Evolutionary conservation across 495 filamentous ascomycete species (phyloP).

Genomic region (Cercophora samala): DNA sequence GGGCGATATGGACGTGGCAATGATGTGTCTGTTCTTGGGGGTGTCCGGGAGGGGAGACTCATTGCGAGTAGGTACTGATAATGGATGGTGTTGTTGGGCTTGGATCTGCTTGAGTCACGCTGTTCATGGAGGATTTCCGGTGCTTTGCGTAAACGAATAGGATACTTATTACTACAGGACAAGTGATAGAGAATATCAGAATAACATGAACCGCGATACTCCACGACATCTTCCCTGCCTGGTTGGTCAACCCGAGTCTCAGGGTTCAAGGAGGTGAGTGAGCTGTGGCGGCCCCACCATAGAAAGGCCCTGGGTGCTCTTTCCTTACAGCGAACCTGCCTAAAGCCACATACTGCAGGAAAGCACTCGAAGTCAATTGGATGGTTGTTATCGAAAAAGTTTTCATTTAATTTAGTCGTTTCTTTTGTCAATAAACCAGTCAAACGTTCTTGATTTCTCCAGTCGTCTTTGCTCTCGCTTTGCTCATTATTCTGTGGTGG

Average conservation of each 20-base stretch:
- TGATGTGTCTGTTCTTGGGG: neutral
- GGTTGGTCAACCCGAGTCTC: no score
- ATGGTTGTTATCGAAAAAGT: no score
- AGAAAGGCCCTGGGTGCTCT: neutral
- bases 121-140: neutral
- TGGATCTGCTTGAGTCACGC: neutral
- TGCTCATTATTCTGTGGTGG: constrained; percentile 16
- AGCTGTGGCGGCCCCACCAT: neutral
- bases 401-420: neutral
- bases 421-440: neutral
- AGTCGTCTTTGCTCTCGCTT: neutral
- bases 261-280: neutral
- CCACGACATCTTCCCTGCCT: neutral
- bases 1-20: neutral
- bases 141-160: neutral
- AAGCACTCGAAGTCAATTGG: no score
- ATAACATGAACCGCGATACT: neutral
- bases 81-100: neutral
- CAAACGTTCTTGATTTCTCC: neutral
- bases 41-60: constrained; percentile 7
- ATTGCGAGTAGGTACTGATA: constrained; percentile 10
- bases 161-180: no score
- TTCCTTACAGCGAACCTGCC: neutral
- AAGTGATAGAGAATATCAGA: neutral
- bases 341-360: no score